Evolutionary conservation across 345 rosid species (phyloP).

Genomic region (Combretum micranthum): DNA sequence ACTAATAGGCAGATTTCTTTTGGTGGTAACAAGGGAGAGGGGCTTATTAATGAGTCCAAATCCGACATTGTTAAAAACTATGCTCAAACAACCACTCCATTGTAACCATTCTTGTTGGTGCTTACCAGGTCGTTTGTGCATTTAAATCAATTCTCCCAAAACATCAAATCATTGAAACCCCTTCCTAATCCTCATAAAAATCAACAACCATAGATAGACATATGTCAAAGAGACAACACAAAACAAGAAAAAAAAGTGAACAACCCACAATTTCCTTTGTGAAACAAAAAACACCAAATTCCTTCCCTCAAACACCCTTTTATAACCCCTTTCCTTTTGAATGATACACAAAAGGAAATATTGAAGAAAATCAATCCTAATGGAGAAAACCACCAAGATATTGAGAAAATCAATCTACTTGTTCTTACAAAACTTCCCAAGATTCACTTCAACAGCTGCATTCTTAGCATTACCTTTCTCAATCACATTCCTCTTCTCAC

Average conservation of each 20-base stretch:
- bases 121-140: conserved; percentile 11
- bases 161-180: conserved; percentile 8
- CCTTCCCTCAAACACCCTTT: background rate
- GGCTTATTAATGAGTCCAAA: conserved; percentile 1
- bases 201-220: background rate
- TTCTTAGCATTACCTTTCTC: conserved; percentile 50
- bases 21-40: no score
- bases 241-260: background rate
- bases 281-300: background rate
- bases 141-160: background rate
- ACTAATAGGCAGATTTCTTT: no score
- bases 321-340: background rate
- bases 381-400: conserved; percentile 14
- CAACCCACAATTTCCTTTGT: no score
- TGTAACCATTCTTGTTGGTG: conserved; percentile 3
- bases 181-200: background rate
- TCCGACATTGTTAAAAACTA: background rate
- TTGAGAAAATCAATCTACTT: conserved; percentile 60
- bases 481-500: conserved; percentile 53
- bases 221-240: conserved; percentile 1
- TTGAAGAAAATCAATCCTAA: background rate
- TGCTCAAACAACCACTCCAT: conserved; percentile 12
- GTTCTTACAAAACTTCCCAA: conserved; percentile 56
- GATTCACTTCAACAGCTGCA: conserved; percentile 50
- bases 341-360: no score